A percentile compares a stretch with the other conserved stretches of the same genome.
These are phyloP conservation scores for Globisporangium polare DNA, from an alignment of 352 stramenopile species.

Conservation along the genomic window DNA sequence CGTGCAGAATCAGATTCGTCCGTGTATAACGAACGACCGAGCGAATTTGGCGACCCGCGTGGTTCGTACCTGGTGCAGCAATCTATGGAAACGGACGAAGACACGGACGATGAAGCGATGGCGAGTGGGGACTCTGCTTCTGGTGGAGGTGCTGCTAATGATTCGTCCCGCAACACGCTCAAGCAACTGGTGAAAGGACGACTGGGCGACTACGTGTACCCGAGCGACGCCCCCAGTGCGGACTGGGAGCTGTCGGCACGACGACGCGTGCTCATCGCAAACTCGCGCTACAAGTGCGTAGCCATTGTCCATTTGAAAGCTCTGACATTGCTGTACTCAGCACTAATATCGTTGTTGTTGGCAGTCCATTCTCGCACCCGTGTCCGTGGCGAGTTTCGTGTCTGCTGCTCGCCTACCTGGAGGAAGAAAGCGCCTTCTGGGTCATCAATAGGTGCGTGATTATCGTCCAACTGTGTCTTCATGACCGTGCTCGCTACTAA, in stretches of 20 bases:
- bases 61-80: conserved; percentile 29
- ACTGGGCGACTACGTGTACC: conserved; percentile 64
- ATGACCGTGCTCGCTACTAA: too few species aligned
- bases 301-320: background rate
- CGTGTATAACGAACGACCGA: conserved; percentile 36
- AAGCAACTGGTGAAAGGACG: conserved; percentile 58
- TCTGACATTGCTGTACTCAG: background rate
- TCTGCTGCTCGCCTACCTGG: conserved; percentile 66
- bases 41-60: conserved; percentile 22
- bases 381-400: conserved; percentile 68
- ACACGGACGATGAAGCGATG: conserved; percentile 21
- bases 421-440: conserved; percentile 80
- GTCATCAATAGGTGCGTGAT: conserved; percentile 65
- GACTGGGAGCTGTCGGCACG: conserved; percentile 59
- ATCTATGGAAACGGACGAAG: conserved; percentile 25
- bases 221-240: conserved; percentile 46
- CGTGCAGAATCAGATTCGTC: conserved; percentile 40
- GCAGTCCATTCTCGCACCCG: conserved; percentile 65
- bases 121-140: background rate
- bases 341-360: conserved; percentile 6
- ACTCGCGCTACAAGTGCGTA: conserved; percentile 67
- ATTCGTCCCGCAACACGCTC: conserved; percentile 32
- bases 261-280: conserved; percentile 62
- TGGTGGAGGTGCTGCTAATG: background rate
- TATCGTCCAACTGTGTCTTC: background rate